Evolutionary conservation across 176 grass and related monocot species (phyloP), one percentile per base, ranked within the genome.

Genomic region (Calamus simplicifolius): DNA sequence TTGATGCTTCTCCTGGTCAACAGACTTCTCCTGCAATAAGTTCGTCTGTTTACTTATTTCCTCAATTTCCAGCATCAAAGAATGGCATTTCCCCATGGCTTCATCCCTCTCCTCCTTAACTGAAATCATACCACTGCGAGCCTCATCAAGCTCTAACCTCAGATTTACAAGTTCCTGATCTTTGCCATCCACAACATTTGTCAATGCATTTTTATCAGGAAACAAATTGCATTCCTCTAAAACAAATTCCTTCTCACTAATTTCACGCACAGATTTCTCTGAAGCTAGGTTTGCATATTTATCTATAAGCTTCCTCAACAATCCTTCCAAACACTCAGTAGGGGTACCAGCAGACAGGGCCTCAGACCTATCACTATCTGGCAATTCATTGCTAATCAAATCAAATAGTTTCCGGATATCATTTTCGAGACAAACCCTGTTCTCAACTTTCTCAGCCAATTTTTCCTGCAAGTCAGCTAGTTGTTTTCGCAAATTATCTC

Each of bases 401-500:
- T 85, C 79, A 29, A 82, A 27, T 31, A 95, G 71, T 54, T 73
- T 63, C 14, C 67, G 54, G 51, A 91, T 69, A 64, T 88, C 84
- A 60, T 49, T 75, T 74, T 96, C 91, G 54, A 64, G 80, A 30
- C 69, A 73, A 16, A 48, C 6, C 50, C 59, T 82, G 59, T 56
- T 68, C 71, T 68, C 35, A 1, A 75, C 76, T 66, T 97, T 97
- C 65, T 83, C 72, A 29, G 78, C 70, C 78, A 92, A 81, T 61
- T 88, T 83, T 43, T 97, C 84, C 54, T 80, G 63, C 29, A 97
- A 52, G 65, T 68, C 69, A 72, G 62, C 73, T 48, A 97, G 63
- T 69, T 97, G 75, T 70, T 85, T 85, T 52, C n/a, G 76, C 73
- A 91, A 77, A 49, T 74, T 78, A 53, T 85, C 77, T 90, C 80